A percentile compares a stretch with the other conserved stretches of the same genome.
Evolutionary conservation across 2,329 filamentous ascomycete genomes (phyloP).

Genomic region (Eutypella sp.): DNA sequence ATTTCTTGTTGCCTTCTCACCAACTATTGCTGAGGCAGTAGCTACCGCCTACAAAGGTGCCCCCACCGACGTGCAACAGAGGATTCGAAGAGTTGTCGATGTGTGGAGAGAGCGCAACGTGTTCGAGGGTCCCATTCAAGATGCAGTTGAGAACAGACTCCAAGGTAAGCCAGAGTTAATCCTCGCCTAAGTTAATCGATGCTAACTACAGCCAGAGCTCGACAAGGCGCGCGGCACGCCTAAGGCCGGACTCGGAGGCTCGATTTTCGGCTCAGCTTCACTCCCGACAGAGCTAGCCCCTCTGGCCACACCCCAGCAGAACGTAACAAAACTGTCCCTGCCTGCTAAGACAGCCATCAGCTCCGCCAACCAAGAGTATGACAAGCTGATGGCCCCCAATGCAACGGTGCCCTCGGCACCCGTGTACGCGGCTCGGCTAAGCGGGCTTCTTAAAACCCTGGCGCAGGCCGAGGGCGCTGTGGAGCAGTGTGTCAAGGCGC

Average conservation of each 20-base stretch:
- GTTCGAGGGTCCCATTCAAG: slow-evolving; percentile 76
- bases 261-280: slow-evolving; percentile 59
- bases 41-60: slow-evolving; percentile 87
- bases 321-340: slow-evolving; percentile 66
- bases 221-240: slow-evolving; percentile 54
- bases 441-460: slow-evolving; percentile 82
- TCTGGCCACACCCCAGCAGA: slow-evolving; percentile 69
- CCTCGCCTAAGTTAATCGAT: slow-evolving; percentile 9
- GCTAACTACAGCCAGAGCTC: slow-evolving; percentile 43
- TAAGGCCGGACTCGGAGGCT: slow-evolving; percentile 51
- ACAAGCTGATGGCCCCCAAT: slow-evolving; percentile 71
- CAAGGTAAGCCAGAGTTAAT: slow-evolving; percentile 64
- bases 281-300: slow-evolving; percentile 73
- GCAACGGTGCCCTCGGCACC: slow-evolving; percentile 71
- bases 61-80: slow-evolving; percentile 78
- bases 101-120: slow-evolving; percentile 88
- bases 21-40: slow-evolving; percentile 87
- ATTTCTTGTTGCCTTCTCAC: slow-evolving; percentile 86
- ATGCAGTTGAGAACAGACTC: slow-evolving; percentile 72
- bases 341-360: slow-evolving; percentile 62
- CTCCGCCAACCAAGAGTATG: slow-evolving; percentile 74
- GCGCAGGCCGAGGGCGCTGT: slow-evolving; percentile 86
- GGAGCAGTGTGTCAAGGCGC: slow-evolving; percentile 81
- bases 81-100: slow-evolving; percentile 83
- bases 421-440: slow-evolving; percentile 85